Percentiles rank a stretch among this genome's conserved stretches.
Conservation (phyloP, 371 early-diverging fungal species). For the Mortierella sp. region DNA sequence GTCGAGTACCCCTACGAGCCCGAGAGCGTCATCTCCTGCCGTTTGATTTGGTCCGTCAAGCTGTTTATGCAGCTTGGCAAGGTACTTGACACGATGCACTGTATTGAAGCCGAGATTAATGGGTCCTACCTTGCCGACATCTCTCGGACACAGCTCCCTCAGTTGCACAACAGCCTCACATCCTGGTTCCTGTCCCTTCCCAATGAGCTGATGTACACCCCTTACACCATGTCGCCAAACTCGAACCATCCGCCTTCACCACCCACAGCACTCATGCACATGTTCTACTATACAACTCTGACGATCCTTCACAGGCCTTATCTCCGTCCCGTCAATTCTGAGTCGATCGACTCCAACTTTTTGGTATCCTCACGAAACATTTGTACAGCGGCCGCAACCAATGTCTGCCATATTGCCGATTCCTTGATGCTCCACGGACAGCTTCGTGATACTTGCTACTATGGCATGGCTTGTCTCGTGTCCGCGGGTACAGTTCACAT, state of each 20-base stretch:
- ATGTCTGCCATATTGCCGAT: slow-evolving; percentile 57
- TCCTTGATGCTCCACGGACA: slow-evolving; percentile 57
- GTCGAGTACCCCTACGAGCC: slow-evolving; percentile 58
- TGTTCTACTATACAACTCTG: slow-evolving; percentile 56
- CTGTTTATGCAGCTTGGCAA: slow-evolving; percentile 58
- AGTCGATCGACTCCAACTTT: slow-evolving; percentile 54
- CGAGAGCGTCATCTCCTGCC: slow-evolving; percentile 52
- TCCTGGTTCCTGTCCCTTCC: slow-evolving; percentile 58
- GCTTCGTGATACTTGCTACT: slow-evolving; percentile 56
- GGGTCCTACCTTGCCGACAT: slow-evolving; percentile 56
- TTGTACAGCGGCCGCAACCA: slow-evolving; percentile 56
- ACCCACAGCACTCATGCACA: slow-evolving; percentile 57
- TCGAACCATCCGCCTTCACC: slow-evolving; percentile 58
- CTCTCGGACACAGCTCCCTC: slow-evolving; percentile 55
- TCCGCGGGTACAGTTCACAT: slow-evolving; percentile 56
- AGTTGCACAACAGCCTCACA: slow-evolving; percentile 55
- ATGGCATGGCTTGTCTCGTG: slow-evolving; percentile 58
- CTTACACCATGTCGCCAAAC: slow-evolving; percentile 58
- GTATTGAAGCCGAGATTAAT: slow-evolving; percentile 56
- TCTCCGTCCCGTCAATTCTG: slow-evolving; percentile 57
- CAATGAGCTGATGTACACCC: slow-evolving; percentile 59
- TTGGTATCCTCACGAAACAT: slow-evolving; percentile 57
- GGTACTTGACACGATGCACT: slow-evolving; percentile 58
- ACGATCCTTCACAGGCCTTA: slow-evolving; percentile 57
- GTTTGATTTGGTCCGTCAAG: slow-evolving; percentile 50